phyloP scores from a whole-genome alignment of 83 land plant species.

The Picea engelmannii region DNA sequence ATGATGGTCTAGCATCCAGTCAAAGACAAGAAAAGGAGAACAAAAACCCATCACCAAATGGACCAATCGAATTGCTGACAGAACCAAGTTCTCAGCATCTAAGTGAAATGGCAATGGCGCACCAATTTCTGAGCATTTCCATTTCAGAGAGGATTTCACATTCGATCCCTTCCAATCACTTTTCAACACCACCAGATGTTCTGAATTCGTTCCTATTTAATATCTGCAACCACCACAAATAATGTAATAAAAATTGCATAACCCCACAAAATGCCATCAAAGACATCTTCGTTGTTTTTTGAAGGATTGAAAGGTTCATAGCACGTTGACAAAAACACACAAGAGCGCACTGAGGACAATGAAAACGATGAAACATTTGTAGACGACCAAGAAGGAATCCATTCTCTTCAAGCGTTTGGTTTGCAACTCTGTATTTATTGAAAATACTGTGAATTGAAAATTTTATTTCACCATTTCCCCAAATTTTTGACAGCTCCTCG shows the following conservation, averaged over 20 bases:
- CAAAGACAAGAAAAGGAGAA: too few relatives aligned
- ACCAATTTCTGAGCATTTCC: too few relatives aligned
- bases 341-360: constrained; percentile 65
- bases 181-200: constrained; percentile 1
- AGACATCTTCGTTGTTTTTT: constrained; percentile 60
- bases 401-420: constrained; percentile 9
- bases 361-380: constrained; percentile 65
- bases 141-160: too few relatives aligned
- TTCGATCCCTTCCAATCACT: too few relatives aligned
- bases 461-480: too few relatives aligned
- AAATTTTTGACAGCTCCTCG: too few relatives aligned
- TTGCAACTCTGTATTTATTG: neutral
- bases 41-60: too few relatives aligned
- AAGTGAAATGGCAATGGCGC: too few relatives aligned
- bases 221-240: constrained; percentile 85
- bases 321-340: constrained; percentile 71
- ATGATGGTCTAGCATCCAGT: too few relatives aligned
- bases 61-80: too few relatives aligned
- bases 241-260: constrained; percentile 76
- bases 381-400: constrained; percentile 67
- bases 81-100: too few relatives aligned
- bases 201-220: constrained; percentile 75
- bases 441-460: too few relatives aligned
- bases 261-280: constrained; percentile 86
- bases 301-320: constrained; percentile 77